Conservation (phyloP, 441 rosid genomes). For the Euphorbia celastroides region DNA sequence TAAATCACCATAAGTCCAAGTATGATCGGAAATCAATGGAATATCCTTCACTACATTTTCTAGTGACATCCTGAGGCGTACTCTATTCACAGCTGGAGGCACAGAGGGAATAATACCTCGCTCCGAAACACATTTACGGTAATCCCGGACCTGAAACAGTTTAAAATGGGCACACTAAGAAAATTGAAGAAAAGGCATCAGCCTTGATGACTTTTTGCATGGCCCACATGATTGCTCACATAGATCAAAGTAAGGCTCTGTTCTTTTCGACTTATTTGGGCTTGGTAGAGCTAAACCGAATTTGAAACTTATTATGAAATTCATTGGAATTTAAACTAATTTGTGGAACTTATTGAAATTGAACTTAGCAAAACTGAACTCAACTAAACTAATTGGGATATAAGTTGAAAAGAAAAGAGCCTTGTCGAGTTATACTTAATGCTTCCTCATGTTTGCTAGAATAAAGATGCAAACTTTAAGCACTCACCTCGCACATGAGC, state of each 20-base stretch:
- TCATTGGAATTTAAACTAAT: too few relatives aligned
- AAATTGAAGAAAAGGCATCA: conserved; percentile 4
- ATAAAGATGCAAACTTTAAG: conserved; percentile 2
- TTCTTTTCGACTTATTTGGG: too few relatives aligned
- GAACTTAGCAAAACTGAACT: too few relatives aligned
- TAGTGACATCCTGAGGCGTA: conserved; percentile 72
- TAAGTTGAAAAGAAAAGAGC: too few relatives aligned
- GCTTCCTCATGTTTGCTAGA: background rate
- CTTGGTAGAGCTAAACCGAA: too few relatives aligned
- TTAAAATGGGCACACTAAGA: conserved; percentile 13
- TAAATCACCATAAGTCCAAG: conserved; percentile 96
- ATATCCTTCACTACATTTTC: conserved; percentile 95
- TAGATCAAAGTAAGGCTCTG: background rate
- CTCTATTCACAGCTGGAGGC: conserved; percentile 54
- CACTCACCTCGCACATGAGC: conserved; percentile 76
- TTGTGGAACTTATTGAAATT: too few relatives aligned
- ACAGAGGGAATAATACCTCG: conserved; percentile 35
- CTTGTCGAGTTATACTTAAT: conserved; percentile 1
- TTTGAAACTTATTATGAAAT: too few relatives aligned
- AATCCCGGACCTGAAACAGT: conserved; percentile 76
- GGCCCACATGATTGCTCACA: conserved; percentile 4
- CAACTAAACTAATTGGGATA: too few relatives aligned
- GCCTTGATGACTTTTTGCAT: background rate
- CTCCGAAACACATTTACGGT: conserved; percentile 48
- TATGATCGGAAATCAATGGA: conserved; percentile 62